phyloP scores from a whole-genome alignment of 495 filamentous ascomycete species.

The Niebla homalea region DNA sequence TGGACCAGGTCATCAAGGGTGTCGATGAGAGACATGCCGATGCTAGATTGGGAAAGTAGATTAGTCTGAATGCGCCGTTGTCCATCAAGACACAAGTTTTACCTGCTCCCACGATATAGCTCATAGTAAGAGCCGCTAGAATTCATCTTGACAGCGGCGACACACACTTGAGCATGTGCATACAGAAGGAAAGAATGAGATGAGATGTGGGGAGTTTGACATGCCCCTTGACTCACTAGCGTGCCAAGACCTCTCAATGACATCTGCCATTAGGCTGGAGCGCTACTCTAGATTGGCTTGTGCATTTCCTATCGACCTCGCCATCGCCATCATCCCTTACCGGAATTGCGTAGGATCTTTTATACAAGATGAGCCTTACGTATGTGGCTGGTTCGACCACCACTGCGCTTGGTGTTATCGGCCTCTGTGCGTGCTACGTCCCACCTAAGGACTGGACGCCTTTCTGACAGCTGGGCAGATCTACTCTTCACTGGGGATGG shows the following conservation, averaged over 20 bases:
- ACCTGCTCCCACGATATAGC: conserved; percentile 96
- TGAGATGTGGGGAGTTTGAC: not conserved
- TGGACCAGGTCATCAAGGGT: conserved; percentile 93
- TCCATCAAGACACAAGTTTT: conserved; percentile 20
- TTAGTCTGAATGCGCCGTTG: conserved; percentile 8
- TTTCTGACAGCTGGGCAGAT: conserved; percentile 47
- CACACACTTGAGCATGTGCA: not conserved
- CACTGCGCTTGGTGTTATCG: conserved; percentile 65
- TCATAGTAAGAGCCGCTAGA: conserved; percentile 57
- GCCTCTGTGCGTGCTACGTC: conserved; percentile 56
- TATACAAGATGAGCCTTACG: conserved; percentile 28
- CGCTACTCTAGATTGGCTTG: not conserved
- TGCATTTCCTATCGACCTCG: not conserved
- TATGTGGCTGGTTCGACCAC: conserved; percentile 62
- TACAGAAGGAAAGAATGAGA: not conserved
- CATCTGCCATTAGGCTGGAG: not conserved
- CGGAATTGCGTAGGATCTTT: not conserved
- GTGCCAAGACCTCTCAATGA: conserved; percentile 1
- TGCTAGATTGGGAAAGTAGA: conserved; percentile 36
- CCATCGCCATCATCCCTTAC: not conserved
- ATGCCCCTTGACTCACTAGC: conserved; percentile 1
- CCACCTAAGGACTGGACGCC: conserved; percentile 9
- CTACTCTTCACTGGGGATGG: conserved; percentile 96
- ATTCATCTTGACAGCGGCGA: conserved; percentile 6
- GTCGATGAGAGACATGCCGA: conserved; percentile 84